Conservation (phyloP, 345 rosid genomes). For the Brassica cretica region DNA sequence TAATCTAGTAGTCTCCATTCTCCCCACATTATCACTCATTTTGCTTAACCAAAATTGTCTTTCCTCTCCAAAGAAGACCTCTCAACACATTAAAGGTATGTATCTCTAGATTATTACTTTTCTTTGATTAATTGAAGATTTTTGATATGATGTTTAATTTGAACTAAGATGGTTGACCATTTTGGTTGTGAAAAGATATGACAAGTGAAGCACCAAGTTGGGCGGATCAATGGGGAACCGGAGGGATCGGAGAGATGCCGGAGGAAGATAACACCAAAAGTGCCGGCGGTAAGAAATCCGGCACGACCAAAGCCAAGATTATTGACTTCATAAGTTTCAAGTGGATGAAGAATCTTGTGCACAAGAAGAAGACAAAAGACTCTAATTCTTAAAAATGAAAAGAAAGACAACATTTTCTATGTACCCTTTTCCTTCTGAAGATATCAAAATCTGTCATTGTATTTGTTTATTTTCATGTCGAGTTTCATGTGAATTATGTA, state of each 20-base stretch:
- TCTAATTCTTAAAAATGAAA: conserved; percentile 13
- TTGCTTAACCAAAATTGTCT: conserved; percentile 16
- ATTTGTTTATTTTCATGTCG: conserved; percentile 5
- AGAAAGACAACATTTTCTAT: background rate
- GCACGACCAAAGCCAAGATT: conserved; percentile 39
- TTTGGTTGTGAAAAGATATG: conserved; percentile 41
- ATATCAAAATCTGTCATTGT: conserved; percentile 11
- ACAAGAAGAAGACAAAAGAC: conserved; percentile 44
- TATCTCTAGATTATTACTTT: background rate
- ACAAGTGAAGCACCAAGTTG: conserved; percentile 78
- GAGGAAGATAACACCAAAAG: conserved; percentile 47
- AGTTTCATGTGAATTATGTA: conserved; percentile 13
- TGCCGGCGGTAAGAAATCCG: conserved; percentile 36
- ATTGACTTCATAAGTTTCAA: conserved; percentile 50
- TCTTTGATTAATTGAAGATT: background rate
- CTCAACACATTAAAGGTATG: conserved; percentile 24
- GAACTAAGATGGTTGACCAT: background rate
- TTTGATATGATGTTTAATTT: background rate
- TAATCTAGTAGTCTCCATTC: conserved; percentile 3
- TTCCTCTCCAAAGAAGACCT: conserved; percentile 26
- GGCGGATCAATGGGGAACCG: conserved; percentile 96
- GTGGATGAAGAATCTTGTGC: conserved; percentile 58
- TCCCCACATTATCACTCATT: conserved; percentile 23
- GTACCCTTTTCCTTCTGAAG: background rate
- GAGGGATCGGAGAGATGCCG: conserved; percentile 60